phyloP scores from a whole-genome alignment of 2,329 filamentous ascomycete genomes.

The Fusarium annulatum region DNA sequence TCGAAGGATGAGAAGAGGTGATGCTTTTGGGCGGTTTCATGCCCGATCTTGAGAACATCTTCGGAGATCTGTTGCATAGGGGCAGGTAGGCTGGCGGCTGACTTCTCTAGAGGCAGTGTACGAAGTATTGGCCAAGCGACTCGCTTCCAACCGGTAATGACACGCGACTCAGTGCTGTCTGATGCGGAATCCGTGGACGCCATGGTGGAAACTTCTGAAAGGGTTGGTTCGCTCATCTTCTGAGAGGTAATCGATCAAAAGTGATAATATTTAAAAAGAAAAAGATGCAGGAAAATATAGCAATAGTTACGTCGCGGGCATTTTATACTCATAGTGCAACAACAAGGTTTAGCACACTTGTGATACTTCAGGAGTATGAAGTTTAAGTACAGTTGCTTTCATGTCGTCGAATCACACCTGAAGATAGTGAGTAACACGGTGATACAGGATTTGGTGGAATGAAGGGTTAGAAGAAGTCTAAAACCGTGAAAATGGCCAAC shows the following conservation, averaged over 20 bases:
- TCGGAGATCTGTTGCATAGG: rapidly evolving
- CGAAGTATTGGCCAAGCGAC: background rate
- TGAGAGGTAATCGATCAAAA: rapidly evolving
- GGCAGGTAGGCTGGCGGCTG: rapidly evolving
- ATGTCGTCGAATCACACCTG: background rate
- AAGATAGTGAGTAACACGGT: background rate
- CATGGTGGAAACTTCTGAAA: rapidly evolving
- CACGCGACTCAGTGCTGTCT: rapidly evolving
- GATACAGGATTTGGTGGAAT: background rate
- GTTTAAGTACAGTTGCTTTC: background rate
- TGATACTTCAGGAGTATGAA: rapidly evolving
- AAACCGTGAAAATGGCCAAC: rapidly evolving
- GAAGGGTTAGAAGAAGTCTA: background rate
- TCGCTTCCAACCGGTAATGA: background rate
- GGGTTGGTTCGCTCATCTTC: rapidly evolving
- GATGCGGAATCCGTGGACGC: rapidly evolving
- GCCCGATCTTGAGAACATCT: rapidly evolving
- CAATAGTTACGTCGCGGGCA: rapidly evolving
- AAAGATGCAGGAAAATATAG: rapidly evolving
- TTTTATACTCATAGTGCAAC: background rate
- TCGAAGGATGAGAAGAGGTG: rapidly evolving
- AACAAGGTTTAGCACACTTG: background rate
- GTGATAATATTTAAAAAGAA: rapidly evolving
- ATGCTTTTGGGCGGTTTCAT: rapidly evolving
- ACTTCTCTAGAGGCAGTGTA: rapidly evolving